phyloP scores from a whole-genome alignment of 2,329 filamentous ascomycete species.

The Ceratocystiopsis brevicomis region DNA sequence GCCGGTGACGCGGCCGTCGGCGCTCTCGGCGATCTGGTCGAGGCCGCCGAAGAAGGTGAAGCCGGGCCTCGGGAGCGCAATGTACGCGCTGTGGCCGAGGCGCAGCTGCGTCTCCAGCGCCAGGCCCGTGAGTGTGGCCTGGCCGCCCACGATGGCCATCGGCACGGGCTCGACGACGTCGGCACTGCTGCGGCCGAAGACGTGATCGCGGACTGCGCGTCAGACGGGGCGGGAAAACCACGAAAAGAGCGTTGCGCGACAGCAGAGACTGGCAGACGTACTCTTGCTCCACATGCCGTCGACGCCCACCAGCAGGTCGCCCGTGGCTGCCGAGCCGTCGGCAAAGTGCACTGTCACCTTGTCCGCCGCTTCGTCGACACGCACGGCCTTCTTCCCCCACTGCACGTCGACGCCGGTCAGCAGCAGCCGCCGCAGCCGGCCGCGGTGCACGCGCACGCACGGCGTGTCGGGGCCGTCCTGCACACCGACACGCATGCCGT shows the following conservation, averaged over 20 bases:
- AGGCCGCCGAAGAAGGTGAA: conserved; percentile 12
- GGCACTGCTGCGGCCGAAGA: conserved; percentile 11
- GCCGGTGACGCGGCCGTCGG: conserved; percentile 8
- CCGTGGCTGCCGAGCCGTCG: conserved; percentile 22
- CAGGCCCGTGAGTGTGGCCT: conserved; percentile 11
- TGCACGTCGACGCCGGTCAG: conserved; percentile 15
- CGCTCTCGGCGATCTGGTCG: conserved; percentile 7
- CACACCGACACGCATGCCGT: conserved; percentile 6
- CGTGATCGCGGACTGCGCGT: conserved; percentile 13
- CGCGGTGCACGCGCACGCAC: conserved; percentile 16
- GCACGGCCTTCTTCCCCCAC: conserved; percentile 19
- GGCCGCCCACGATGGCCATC: conserved; percentile 13
- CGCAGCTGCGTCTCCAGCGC: conserved; percentile 15
- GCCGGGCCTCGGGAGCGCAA: conserved; percentile 6
- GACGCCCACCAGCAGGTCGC: conserved; percentile 26
- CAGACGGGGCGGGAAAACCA: conserved; percentile 1
- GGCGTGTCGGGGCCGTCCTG: conserved; percentile 13
- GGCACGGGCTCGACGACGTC: conserved; percentile 13
- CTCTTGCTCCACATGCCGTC: conserved; percentile 25
- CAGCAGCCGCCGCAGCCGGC: conserved; percentile 13
- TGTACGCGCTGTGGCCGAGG: conserved; percentile 15
- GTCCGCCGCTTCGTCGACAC: conserved; percentile 17
- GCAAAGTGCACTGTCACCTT: conserved; percentile 22
- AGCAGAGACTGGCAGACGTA: too few relatives aligned
- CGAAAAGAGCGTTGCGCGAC: too few relatives aligned